Evolutionary conservation across 768 basidiomycete genomes (phyloP).

Genomic region (Amanita jacksonii): DNA sequence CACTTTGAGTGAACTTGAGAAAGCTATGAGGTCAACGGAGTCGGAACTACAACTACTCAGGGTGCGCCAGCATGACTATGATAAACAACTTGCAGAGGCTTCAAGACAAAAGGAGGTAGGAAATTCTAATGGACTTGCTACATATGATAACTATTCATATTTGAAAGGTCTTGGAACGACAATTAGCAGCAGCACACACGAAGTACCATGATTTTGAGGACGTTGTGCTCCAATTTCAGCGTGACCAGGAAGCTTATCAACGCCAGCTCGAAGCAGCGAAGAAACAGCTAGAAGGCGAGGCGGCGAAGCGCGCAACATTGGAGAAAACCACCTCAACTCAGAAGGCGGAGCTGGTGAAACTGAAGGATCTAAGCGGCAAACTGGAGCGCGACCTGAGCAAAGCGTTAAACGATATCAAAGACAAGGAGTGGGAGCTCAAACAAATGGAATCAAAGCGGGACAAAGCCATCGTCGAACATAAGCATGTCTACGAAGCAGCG

Average conservation of each 20-base stretch:
- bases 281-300: conserved; percentile 70
- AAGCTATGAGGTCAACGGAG: conserved; percentile 54
- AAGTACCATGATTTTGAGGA: conserved; percentile 88
- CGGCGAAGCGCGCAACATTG: conserved; percentile 59
- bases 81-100: conserved; percentile 53
- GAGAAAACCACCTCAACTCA: conserved; percentile 55
- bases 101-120: conserved; percentile 66
- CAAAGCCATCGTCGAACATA: conserved; percentile 98
- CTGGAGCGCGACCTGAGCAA: conserved; percentile 77
- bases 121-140: conserved; percentile 4
- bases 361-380: conserved; percentile 62
- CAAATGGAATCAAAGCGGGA: conserved; percentile 83
- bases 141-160: conserved; percentile 5
- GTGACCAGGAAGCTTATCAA: conserved; percentile 66
- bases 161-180: conserved; percentile 62
- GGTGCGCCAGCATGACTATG: conserved; percentile 57
- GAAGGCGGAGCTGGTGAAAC: conserved; percentile 57
- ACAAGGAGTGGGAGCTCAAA: conserved; percentile 77
- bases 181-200: conserved; percentile 58
- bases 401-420: conserved; percentile 68
- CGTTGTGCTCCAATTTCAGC: conserved; percentile 70
- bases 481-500: conserved; percentile 92
- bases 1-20: conserved; percentile 51
- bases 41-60: conserved; percentile 67
- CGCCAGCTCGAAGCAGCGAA: conserved; percentile 62